Percentiles rank a stretch among this genome's conserved stretches.
phyloP scores from a whole-genome alignment of 352 stramenopile genomes.

The Vaucheria bursata region DNA sequence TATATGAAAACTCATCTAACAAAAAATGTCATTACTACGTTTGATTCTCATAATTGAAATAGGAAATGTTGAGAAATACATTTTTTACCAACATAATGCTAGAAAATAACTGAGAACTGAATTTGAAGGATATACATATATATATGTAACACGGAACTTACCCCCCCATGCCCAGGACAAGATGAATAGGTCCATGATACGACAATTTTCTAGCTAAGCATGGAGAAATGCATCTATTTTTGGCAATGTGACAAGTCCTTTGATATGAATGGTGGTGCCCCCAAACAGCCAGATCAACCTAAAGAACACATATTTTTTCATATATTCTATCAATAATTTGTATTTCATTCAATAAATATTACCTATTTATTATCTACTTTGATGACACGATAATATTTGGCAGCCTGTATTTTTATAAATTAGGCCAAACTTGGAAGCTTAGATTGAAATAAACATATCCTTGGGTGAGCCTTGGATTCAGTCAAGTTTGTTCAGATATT shows the following conservation, averaged over 20 bases:
- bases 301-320: too few relatives aligned
- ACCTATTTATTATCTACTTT: too few relatives aligned
- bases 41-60: background rate
- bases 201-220: background rate
- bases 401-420: too few relatives aligned
- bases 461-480: too few relatives aligned
- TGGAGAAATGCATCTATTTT: conserved; percentile 59
- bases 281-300: conserved; percentile 73
- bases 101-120: background rate
- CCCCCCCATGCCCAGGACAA: conserved; percentile 69
- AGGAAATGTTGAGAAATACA: background rate
- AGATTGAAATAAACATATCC: too few relatives aligned
- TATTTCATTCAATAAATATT: too few relatives aligned
- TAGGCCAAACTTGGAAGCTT: too few relatives aligned
- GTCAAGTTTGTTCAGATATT: too few relatives aligned
- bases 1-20: background rate
- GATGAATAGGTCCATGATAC: conserved; percentile 66
- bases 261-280: conserved; percentile 79
- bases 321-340: too few relatives aligned
- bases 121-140: conserved; percentile 3
- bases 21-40: background rate
- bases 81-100: background rate
- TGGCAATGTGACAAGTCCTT: conserved; percentile 65
- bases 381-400: too few relatives aligned
- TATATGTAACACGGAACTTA: conserved; percentile 16